Conservation (phyloP, 2,329 filamentous ascomycete species). For the Penicillium crustosum region DNA sequence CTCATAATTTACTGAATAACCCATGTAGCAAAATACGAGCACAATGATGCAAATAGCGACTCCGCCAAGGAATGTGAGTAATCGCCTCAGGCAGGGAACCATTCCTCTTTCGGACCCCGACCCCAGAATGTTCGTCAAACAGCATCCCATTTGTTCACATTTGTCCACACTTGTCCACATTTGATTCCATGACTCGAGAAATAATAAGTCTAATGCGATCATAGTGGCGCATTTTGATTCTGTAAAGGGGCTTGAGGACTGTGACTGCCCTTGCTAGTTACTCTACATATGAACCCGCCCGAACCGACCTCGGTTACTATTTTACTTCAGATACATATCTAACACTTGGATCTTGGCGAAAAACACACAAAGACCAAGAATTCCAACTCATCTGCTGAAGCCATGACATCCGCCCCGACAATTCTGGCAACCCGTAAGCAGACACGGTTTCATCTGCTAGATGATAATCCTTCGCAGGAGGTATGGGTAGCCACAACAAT, state of each 20-base stretch:
- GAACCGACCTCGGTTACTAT: not conserved
- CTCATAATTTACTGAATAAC: not conserved
- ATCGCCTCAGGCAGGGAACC: conserved; percentile 16
- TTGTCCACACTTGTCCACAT: not conserved
- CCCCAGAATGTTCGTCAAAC: not conserved
- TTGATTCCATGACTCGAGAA: not conserved
- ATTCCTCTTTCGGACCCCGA: conserved; percentile 27
- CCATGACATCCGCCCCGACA: conserved; percentile 22
- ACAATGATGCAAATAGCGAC: not conserved
- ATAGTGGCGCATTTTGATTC: not conserved
- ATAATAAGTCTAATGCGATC: not conserved
- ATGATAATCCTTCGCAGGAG: conserved; percentile 56
- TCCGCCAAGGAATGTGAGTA: not conserved
- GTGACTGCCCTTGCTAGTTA: not conserved
- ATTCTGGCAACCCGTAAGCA: conserved; percentile 66
- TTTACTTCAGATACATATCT: not conserved
- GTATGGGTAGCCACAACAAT: conserved; percentile 35
- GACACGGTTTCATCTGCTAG: conserved; percentile 62
- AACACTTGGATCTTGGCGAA: not conserved
- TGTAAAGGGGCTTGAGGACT: not conserved
- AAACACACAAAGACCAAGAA: not conserved
- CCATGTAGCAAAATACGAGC: not conserved
- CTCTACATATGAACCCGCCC: not conserved
- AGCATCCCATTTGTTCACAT: not conserved
- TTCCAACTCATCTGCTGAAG: not conserved